A percentile compares a stretch with the other conserved stretches of the same genome.
Conservation (phyloP, 345 rosid genomes). For the Lepidium africanum region DNA sequence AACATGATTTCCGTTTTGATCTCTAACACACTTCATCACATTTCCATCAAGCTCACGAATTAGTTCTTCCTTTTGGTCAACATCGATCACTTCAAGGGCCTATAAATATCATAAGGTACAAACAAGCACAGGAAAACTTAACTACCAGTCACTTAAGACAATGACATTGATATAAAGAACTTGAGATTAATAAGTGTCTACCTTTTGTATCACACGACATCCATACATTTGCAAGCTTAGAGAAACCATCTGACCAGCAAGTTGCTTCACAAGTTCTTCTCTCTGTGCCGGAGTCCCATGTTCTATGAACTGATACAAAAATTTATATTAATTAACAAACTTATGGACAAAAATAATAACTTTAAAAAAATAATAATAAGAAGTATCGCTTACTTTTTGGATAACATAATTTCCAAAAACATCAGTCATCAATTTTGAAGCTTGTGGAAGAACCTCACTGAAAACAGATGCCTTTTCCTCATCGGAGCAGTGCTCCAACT, state of each 20-base stretch:
- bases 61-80: slow-evolving; percentile 69
- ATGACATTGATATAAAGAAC: not conserved
- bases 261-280: slow-evolving; percentile 82
- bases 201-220: slow-evolving; percentile 99
- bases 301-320: slow-evolving; percentile 64
- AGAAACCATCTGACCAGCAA: slow-evolving; percentile 77
- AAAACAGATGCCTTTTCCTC: slow-evolving; percentile 84
- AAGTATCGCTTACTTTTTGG: slow-evolving; percentile 66
- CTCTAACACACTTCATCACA: slow-evolving; percentile 85
- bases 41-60: slow-evolving; percentile 88
- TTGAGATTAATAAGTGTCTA: slow-evolving; percentile 15
- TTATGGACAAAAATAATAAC: not conserved
- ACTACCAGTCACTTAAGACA: not conserved
- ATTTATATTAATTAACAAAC: slow-evolving; percentile 13
- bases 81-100: slow-evolving; percentile 98
- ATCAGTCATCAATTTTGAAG: slow-evolving; percentile 86
- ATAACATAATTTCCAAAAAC: slow-evolving; percentile 99
- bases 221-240: slow-evolving; percentile 99
- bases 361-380: not conserved
- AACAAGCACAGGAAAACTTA: not conserved
- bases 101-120: slow-evolving; percentile 20
- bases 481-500: slow-evolving; percentile 67
- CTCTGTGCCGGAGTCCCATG: slow-evolving; percentile 85
- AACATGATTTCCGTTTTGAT: slow-evolving; percentile 97
- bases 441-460: slow-evolving; percentile 83